These are phyloP conservation scores for Immersiporthe knoxdaviesiana DNA, from an alignment of 2,329 filamentous ascomycete genomes.

Conservation along the genomic window DNA sequence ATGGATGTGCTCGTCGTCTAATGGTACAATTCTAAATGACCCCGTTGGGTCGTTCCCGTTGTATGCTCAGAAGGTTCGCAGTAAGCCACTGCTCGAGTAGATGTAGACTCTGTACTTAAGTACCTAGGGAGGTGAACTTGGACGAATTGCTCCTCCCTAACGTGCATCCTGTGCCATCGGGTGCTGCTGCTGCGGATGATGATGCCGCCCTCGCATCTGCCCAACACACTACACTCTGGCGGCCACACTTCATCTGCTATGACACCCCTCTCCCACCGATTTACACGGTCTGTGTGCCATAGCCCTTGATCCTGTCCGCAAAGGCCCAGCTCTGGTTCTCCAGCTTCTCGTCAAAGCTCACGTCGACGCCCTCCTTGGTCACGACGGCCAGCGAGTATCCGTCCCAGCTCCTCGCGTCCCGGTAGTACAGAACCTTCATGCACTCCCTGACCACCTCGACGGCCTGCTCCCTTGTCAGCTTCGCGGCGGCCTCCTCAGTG, in stretches of 20 bases:
- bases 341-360: slow-evolving; percentile 83
- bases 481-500: slow-evolving; percentile 76
- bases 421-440: slow-evolving; percentile 98
- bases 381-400: slow-evolving; percentile 89
- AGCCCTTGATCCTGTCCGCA: slow-evolving; percentile 91
- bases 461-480: slow-evolving; percentile 77
- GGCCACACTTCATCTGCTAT: background rate
- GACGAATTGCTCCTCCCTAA: background rate
- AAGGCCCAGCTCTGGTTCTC: slow-evolving; percentile 98
- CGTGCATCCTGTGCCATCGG: background rate
- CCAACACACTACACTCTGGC: background rate
- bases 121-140: background rate
- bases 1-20: slow-evolving; percentile 20
- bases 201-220: background rate
- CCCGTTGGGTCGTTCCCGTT: slow-evolving; percentile 8
- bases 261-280: no score
- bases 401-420: slow-evolving; percentile 91
- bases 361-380: slow-evolving; percentile 83
- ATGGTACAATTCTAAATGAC: slow-evolving; percentile 12
- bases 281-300: slow-evolving; percentile 80
- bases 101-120: no score
- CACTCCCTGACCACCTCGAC: slow-evolving; percentile 84
- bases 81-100: background rate
- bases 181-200: background rate
- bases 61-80: background rate